A percentile compares a stretch with the other conserved stretches of the same genome.
Conservation (phyloP, 192 early-diverging fungal species). For the Coemansia sp. region DNA sequence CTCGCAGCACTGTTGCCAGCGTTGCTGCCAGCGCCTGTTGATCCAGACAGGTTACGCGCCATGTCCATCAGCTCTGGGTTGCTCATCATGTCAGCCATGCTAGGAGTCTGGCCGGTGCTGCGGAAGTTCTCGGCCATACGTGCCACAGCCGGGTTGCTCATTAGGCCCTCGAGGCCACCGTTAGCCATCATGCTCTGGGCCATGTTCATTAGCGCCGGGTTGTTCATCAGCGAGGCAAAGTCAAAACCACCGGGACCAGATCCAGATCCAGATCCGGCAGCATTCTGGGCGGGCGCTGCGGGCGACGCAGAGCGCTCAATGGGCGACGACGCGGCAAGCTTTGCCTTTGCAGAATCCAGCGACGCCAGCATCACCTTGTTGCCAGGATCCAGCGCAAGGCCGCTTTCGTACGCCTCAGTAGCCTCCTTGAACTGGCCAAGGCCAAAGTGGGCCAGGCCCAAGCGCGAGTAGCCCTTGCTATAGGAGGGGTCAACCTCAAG, state of each 20-base stretch:
- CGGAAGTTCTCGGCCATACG: slow-evolving; percentile 64
- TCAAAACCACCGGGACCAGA: slow-evolving; percentile 75
- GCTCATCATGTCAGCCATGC: slow-evolving; percentile 49
- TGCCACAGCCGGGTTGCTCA: slow-evolving; percentile 89
- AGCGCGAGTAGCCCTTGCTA: slow-evolving; percentile 90
- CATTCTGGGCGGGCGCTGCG: slow-evolving; percentile 80
- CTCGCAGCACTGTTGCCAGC: background rate
- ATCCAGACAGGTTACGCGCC: slow-evolving; percentile 27
- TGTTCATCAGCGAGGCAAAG: slow-evolving; percentile 79
- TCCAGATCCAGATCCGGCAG: slow-evolving; percentile 85
- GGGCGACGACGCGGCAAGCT: slow-evolving; percentile 35
- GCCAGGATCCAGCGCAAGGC: slow-evolving; percentile 75
- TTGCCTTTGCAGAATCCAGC: slow-evolving; percentile 65
- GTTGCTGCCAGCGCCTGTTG: slow-evolving; percentile 4
- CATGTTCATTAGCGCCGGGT: slow-evolving; percentile 96
- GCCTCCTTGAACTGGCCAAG: slow-evolving; percentile 82
- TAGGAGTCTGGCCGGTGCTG: slow-evolving; percentile 46
- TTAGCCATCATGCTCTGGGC: slow-evolving; percentile 89
- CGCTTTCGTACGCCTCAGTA: slow-evolving; percentile 86
- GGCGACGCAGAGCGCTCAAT: slow-evolving; percentile 10
- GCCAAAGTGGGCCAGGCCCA: slow-evolving; percentile 94
- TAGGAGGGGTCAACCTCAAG: slow-evolving; percentile 84
- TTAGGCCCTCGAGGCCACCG: slow-evolving; percentile 75
- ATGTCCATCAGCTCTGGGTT: slow-evolving; percentile 48
- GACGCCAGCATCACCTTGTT: slow-evolving; percentile 81